A percentile compares a stretch with the other conserved stretches of the same genome.
These are phyloP conservation scores for Trichoderma semiorbis DNA, from an alignment of 2,329 filamentous ascomycete genomes.

Conservation along the genomic window DNA sequence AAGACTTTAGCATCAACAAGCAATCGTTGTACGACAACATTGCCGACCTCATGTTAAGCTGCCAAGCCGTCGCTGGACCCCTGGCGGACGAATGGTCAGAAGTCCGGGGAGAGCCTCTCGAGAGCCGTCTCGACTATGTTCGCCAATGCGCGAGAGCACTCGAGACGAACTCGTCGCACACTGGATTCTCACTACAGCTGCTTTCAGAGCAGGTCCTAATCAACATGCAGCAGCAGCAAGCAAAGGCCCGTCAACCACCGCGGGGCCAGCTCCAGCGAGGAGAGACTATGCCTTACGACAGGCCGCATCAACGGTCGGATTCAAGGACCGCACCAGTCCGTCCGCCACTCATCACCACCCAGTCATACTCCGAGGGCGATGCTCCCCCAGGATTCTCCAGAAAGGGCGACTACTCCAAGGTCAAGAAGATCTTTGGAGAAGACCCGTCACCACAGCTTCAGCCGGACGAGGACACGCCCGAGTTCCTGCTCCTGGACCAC, in stretches of 20 bases:
- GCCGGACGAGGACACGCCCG: conserved; percentile 72
- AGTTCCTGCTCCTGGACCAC: conserved; percentile 80
- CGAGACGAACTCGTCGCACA: conserved; percentile 81
- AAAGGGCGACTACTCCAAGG: conserved; percentile 61
- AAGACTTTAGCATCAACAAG: conserved; percentile 86
- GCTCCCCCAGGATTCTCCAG: conserved; percentile 48
- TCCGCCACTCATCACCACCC: conserved; percentile 50
- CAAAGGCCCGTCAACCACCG: conserved; percentile 42
- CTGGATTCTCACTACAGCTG: conserved; percentile 82
- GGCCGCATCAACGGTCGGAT: conserved; percentile 54
- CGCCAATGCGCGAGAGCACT: conserved; percentile 73
- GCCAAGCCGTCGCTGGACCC: conserved; percentile 87
- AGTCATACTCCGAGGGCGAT: conserved; percentile 65
- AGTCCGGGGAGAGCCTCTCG: conserved; percentile 82
- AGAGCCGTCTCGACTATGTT: conserved; percentile 79
- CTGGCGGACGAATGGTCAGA: conserved; percentile 95
- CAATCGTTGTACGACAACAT: conserved; percentile 92
- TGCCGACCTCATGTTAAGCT: conserved; percentile 81
- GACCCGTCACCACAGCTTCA: conserved; percentile 52
- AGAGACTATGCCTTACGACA: conserved; percentile 55
- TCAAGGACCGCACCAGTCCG: conserved; percentile 46
- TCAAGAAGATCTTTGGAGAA: conserved; percentile 64
- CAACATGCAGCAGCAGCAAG: conserved; percentile 42
- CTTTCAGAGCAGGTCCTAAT: conserved; percentile 76
- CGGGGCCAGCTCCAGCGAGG: conserved; percentile 54